Conservation (phyloP, 768 basidiomycete species). For the Xanthoconium purpureum region DNA sequence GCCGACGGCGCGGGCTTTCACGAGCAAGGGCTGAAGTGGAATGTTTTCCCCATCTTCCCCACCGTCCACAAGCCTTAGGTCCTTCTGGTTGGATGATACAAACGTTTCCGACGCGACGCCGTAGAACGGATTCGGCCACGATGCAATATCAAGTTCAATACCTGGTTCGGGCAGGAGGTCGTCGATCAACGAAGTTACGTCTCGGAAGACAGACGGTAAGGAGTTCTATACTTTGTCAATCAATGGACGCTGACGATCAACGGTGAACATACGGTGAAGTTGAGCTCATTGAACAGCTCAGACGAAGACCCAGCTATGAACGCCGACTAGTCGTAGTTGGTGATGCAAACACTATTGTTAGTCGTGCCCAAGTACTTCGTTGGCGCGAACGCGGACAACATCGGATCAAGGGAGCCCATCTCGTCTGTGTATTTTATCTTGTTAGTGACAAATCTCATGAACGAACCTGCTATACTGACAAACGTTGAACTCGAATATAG, state of each 20-base stretch:
- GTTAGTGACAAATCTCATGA: neutral
- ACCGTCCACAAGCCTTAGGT: slow-evolving; percentile 39
- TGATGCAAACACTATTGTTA: slow-evolving; percentile 30
- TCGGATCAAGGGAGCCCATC: slow-evolving; percentile 41
- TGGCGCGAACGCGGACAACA: slow-evolving; percentile 43
- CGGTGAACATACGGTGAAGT: slow-evolving; percentile 26
- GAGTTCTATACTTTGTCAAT: slow-evolving; percentile 1
- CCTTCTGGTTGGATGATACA: slow-evolving; percentile 27
- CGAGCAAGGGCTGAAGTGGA: slow-evolving; percentile 48
- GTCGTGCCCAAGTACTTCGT: slow-evolving; percentile 43
- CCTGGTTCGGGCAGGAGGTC: slow-evolving; percentile 23
- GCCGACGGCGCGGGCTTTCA: slow-evolving; percentile 44
- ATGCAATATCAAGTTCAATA: slow-evolving; percentile 30
- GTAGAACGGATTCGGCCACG: slow-evolving; percentile 38
- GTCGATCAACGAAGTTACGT: slow-evolving; percentile 14
- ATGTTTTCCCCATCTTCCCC: slow-evolving; percentile 43
- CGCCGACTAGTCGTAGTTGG: slow-evolving; percentile 34
- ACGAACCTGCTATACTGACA: slow-evolving; percentile 15
- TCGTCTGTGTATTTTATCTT: slow-evolving; percentile 29
- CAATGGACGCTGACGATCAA: neutral
- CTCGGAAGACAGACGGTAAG: slow-evolving; percentile 6
- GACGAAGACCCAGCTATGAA: slow-evolving; percentile 41
- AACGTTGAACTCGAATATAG: slow-evolving; percentile 35
- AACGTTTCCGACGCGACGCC: slow-evolving; percentile 36
- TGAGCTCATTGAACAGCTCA: slow-evolving; percentile 33